Conservation (phyloP, 2,329 filamentous ascomycete species). For the Aureobasidium namibiae region DNA sequence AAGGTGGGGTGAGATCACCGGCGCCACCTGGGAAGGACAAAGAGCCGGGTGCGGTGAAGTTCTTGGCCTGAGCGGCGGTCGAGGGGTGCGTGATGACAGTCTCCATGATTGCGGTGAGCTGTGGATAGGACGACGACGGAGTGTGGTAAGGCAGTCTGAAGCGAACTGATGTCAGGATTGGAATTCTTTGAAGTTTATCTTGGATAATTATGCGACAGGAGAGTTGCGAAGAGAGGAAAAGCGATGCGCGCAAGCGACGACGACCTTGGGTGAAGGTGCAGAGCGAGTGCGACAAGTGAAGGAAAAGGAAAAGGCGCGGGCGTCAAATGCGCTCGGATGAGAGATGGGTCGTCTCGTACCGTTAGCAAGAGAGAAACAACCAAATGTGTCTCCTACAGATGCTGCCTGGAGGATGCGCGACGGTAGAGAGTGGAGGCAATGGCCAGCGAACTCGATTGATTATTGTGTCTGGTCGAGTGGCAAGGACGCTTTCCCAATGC, state of each 20-base stretch:
- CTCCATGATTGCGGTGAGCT: slow-evolving; percentile 58
- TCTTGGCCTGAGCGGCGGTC: slow-evolving; percentile 87
- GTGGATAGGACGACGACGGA: slow-evolving; percentile 20
- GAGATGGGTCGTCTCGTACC: slow-evolving; percentile 34
- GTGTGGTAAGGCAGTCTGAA: slow-evolving; percentile 18
- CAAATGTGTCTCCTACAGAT: slow-evolving; percentile 85
- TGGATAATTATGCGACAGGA: not conserved
- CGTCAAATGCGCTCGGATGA: slow-evolving; percentile 3
- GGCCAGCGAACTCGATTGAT: not conserved
- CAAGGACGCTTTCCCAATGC: slow-evolving; percentile 8
- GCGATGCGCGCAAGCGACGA: not conserved
- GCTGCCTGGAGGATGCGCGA: slow-evolving; percentile 27
- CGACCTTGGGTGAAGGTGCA: not conserved
- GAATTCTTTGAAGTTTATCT: slow-evolving; percentile 9
- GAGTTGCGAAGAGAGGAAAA: not conserved
- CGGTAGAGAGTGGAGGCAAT: slow-evolving; percentile 6
- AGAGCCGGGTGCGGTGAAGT: slow-evolving; percentile 86
- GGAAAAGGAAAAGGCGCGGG: not conserved
- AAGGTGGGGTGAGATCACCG: slow-evolving; percentile 73
- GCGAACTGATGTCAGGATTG: slow-evolving; percentile 10
- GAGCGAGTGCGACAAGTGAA: not conserved
- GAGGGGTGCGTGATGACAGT: slow-evolving; percentile 80
- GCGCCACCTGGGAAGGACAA: slow-evolving; percentile 84
- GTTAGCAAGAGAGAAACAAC: slow-evolving; percentile 88
- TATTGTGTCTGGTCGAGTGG: not conserved